These are phyloP conservation scores for Suhomyces guaymorum DNA, from an alignment of 1,139 yeast species.

Conservation along the genomic window DNA sequence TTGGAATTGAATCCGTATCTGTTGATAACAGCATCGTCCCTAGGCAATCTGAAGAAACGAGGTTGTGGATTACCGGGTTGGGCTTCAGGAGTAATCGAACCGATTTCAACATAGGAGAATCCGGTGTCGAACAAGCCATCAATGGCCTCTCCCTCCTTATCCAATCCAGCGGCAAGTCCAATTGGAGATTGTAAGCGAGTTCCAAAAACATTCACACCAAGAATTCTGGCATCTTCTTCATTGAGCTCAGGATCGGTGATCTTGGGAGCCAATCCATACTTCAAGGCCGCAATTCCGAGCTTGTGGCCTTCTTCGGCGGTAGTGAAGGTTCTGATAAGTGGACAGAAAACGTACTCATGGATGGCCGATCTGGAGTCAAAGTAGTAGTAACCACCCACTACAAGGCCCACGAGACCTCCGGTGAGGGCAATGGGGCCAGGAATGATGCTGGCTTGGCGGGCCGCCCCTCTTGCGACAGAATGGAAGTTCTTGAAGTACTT, in stretches of 20 bases:
- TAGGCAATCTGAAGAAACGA: slow-evolving; percentile 79
- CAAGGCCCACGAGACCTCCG: slow-evolving; percentile 29
- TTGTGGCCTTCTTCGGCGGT: slow-evolving; percentile 86
- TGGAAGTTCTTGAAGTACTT: slow-evolving; percentile 5
- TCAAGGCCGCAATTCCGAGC: slow-evolving; percentile 69
- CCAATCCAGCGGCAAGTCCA: slow-evolving; percentile 96
- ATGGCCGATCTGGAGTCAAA: slow-evolving; percentile 80
- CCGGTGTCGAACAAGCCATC: slow-evolving; percentile 79
- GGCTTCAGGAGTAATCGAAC: slow-evolving; percentile 88
- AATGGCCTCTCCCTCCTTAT: slow-evolving; percentile 92
- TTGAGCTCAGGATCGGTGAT: slow-evolving; percentile 49
- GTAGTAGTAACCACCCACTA: slow-evolving; percentile 44
- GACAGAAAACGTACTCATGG: slow-evolving; percentile 80
- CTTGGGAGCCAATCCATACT: slow-evolving; percentile 66
- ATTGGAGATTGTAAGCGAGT: slow-evolving; percentile 68
- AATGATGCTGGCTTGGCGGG: slow-evolving; percentile 25
- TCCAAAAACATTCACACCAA: slow-evolving; percentile 68
- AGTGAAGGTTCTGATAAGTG: slow-evolving; percentile 66
- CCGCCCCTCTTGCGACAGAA: slow-evolving; percentile 4
- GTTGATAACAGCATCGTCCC: slow-evolving; percentile 88
- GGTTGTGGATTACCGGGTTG: slow-evolving; percentile 95
- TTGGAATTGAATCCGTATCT: slow-evolving; percentile 92
- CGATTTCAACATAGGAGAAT: slow-evolving; percentile 88
- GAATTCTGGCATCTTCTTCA: slow-evolving; percentile 46
- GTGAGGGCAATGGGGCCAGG: slow-evolving; percentile 30